Evolutionary conservation across 208 protist genomes (phyloP), one percentile per base, ranked within the genome.

Genomic region (Crithidia acanthocephali): DNA sequence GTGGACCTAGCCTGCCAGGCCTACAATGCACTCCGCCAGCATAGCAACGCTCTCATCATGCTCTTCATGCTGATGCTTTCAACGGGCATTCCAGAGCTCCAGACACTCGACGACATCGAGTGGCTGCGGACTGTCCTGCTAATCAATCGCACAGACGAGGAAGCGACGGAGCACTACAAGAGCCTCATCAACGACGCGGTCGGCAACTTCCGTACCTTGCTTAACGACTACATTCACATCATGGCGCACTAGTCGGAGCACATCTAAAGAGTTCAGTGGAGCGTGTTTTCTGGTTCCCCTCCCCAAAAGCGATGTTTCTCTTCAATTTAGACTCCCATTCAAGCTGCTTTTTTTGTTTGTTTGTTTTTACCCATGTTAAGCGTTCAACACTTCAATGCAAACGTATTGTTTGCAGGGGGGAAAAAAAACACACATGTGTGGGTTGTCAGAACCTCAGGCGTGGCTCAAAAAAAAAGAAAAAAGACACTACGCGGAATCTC

Each of bases 141-240:
- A 13, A 69, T 94, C 16, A 86, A 81, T 42, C 22, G 68, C 8
- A 82, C 67, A 18, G 85, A 95, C 35, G 84, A 91, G 23, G 82
- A 98, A 42, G 86, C 93, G 0, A 64, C 61, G 10, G 68, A 90
- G 35, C 73, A 91, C 35, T 98, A 97, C 69, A 89, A 86, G 42
- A 67, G 70, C 16, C 75, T 94, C 25, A 95, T 97, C 65, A 71
- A 82, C 30, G 76, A 84, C 33, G 68, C 91, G 30, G 47, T 95
- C 18, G 65, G 59, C 27, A 95, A 96, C 65, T 81, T 83, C 13
- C 77, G 85, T 2, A 88, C 89, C 13, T 72, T 84, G 23, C 60
- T 98, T 16, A 98, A 96, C 73, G 90, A 98, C 56, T 89, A 87
- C 62, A 87, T 96, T 63, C 95, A 98, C 81, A 92, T 98, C 32